Evolutionary conservation across 805 yeast genomes (phyloP), one percentile per base, ranked within the genome.

Genomic region (Myxozyma sirexii): DNA sequence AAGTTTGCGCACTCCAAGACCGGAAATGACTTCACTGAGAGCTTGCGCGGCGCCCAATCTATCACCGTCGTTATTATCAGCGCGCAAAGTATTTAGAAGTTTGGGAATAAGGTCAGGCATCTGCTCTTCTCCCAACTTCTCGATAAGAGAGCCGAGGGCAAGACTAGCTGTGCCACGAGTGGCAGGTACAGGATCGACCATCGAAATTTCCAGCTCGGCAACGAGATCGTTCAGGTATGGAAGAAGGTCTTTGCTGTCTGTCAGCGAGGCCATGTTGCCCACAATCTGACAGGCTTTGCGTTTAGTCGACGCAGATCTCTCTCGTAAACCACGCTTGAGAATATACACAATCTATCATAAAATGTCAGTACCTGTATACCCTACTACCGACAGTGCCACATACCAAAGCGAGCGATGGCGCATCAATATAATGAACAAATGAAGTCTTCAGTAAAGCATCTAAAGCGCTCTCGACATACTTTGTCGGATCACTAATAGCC

Each of bases 161-260:
- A 97, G 85, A 21, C 97, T 92, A 24, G 98, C 98, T 21, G 97
- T 94, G 1, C 98, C 96, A 72, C 98, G 84, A 0, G 99, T 94
- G 43, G 85, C 89, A 33, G 98, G 97, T 54, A 94, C 99, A 1
- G 99, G 99, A 68, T 94, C 99, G 52, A 96, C 97, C 96, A 94
- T 93, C 4, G 98, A 96, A 44, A 82, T 79, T 73, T 94, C 96
- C 61, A 94, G 82, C 68, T 91, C 97, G 10, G 84, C 80, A 45
- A 93, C 86, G 67, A 94, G 79, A 44, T 84, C 83, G 23, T 84
- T 82, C 69, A 94, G 77, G 75, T 94, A 94, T 26, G 97, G 97
- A 53, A 84, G 75, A 61, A 94, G 79, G 72, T 94, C 99, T 67
- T 82, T 84, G 17, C 90, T 80, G 69, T 93, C 98, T 17, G 96